phyloP scores from a whole-genome alignment of 768 basidiomycete species.

The Dentipellis fragilis region DNA sequence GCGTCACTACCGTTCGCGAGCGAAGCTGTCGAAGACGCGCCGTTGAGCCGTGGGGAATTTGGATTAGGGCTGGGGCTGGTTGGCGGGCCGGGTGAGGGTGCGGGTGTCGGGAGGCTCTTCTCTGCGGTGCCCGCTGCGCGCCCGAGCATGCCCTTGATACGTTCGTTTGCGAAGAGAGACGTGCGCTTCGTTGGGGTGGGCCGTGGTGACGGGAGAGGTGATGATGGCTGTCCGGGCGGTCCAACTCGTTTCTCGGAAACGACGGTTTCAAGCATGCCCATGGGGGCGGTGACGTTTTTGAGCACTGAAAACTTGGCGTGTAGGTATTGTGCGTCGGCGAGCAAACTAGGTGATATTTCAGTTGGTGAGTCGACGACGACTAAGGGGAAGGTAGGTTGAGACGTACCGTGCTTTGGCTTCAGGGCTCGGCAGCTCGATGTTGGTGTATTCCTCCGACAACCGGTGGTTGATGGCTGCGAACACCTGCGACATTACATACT shows the following conservation, averaged over 20 bases:
- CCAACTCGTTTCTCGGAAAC: conserved; percentile 57
- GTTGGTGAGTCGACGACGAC: no score
- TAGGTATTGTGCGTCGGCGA: conserved; percentile 70
- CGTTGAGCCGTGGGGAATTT: neutral
- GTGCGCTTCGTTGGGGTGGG: conserved; percentile 1
- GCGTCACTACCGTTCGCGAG: neutral
- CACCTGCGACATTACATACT: conserved; percentile 94
- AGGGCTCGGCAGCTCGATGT: conserved; percentile 71
- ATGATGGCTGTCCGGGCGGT: neutral
- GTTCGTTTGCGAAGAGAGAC: conserved; percentile 22
- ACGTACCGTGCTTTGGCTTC: conserved; percentile 81
- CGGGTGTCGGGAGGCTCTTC: neutral
- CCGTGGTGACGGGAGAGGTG: conserved; percentile 9
- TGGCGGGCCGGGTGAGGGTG: neutral
- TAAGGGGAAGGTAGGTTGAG: neutral
- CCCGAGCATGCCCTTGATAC: conserved; percentile 28
- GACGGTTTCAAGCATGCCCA: conserved; percentile 76
- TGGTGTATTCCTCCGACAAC: conserved; percentile 76
- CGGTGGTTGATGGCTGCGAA: conserved; percentile 89
- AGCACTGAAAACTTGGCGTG: conserved; percentile 67
- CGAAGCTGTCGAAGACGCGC: neutral
- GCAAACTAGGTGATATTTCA: conserved; percentile 38
- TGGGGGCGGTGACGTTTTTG: conserved; percentile 55
- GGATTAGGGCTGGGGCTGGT: neutral
- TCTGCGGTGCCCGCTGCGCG: conserved; percentile 11